Base-by-base conservation (phyloP, 2,329 filamentous ascomycete genomes). In the Penicillium sp. region DNA sequence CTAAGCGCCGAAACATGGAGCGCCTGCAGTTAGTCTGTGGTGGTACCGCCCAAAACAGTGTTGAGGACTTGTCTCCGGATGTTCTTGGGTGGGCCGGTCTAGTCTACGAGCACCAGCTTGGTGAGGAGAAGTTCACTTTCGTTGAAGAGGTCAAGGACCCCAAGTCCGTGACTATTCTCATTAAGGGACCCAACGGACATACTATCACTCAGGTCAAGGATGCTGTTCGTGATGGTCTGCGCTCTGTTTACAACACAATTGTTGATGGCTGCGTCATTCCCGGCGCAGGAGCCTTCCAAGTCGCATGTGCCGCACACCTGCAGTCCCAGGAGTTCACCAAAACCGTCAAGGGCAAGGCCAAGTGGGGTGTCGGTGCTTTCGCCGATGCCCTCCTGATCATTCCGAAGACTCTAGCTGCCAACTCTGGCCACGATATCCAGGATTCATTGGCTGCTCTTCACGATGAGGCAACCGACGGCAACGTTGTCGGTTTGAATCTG, bases 1-100 rank as follows among this genome's bases (percentile, higher is more conserved):
- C 93, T 34, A 99, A 99, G 86, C 82, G 93, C 72, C 87, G 93
- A 69, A 99, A 99, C 77, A 99, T 99, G 93, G 93, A 99, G 79
- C 84, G 93, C 64, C 78, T 99, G 59, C 93, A 99, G 75, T 83
- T 99, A 57, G 83, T 97, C 53, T 96, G 91, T 68, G 93, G 93
- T 50, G 93, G 93, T 65, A 78, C 80, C 45, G 85, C 93, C 46
- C 92, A 96, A 74, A 99, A 99, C 81, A 95, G 89, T 63, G 92
- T 96, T 4, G 93, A 99, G 34, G 93, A 97, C 64, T 75, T 99
- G 54, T 83, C 85, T 3, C 87, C 90, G 2, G 89, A 95, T 39
- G 79, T 92, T 52, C 84, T 99, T 46, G 93, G 93, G 56, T 99
- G 92, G 91, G 93, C 93, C 44, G 93, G 93, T 46, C 81, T 89